phyloP scores from a whole-genome alignment of 2,329 filamentous ascomycete species.

The Emericellopsis cladophorae region DNA sequence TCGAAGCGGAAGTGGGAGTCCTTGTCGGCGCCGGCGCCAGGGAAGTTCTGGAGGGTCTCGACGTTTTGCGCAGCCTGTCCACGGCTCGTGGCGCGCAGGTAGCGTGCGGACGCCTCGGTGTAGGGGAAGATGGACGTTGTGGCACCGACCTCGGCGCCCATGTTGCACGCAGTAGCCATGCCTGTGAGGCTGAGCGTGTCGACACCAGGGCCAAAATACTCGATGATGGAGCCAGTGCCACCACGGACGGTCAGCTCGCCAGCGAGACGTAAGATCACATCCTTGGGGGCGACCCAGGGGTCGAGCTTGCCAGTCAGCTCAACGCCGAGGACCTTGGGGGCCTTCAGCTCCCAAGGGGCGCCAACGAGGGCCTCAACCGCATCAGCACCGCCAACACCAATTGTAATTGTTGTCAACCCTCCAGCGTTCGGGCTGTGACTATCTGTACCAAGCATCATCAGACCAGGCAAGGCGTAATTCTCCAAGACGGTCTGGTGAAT shows the following conservation, averaged over 20 bases:
- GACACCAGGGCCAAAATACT: conserved; percentile 86
- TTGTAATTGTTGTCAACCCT: conserved; percentile 83
- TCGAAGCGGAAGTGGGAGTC: conserved; percentile 51
- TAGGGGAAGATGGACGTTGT: conserved; percentile 94
- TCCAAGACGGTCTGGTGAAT: conserved; percentile 97
- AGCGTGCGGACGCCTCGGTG: conserved; percentile 69
- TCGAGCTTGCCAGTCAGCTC: conserved; percentile 70
- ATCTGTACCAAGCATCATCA: conserved; percentile 99
- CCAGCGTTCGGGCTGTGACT: conserved; percentile 97
- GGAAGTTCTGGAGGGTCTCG: conserved; percentile 43
- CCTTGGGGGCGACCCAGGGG: conserved; percentile 91
- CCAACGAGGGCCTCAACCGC: conserved; percentile 94
- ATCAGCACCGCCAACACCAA: conserved; percentile 93
- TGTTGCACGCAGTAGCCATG: conserved; percentile 86
- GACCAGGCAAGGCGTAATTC: conserved; percentile 90
- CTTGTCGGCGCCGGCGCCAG: conserved; percentile 24
- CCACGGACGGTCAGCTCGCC: conserved; percentile 85
- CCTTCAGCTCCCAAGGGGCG: conserved; percentile 95
- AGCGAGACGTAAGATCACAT: conserved; percentile 82
- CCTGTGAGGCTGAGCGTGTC: conserved; percentile 83
- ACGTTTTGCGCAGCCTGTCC: conserved; percentile 54
- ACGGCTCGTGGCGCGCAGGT: conserved; percentile 69
- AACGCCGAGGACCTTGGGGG: conserved; percentile 80
- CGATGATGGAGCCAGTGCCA: conserved; percentile 87
- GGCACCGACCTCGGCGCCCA: conserved; percentile 86